A percentile compares a stretch with the other conserved stretches of the same genome.
phyloP scores from a whole-genome alignment of 2,329 filamentous ascomycete genomes.

The Exophiala xenobiotica region DNA sequence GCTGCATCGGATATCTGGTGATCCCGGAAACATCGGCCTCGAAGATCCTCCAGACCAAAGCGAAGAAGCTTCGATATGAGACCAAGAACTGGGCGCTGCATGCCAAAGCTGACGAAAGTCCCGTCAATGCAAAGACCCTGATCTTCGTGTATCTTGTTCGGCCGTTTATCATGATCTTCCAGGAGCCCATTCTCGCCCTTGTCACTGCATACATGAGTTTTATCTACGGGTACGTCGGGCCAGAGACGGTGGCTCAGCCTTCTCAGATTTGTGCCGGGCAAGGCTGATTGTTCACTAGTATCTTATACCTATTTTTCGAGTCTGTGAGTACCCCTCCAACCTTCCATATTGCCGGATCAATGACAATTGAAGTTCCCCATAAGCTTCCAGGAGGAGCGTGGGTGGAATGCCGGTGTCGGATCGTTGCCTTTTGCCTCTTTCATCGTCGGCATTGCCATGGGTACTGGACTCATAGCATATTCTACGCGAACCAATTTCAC shows the following conservation, averaged over 20 bases:
- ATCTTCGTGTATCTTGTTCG: conserved; percentile 46
- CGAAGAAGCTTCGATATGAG: conserved; percentile 47
- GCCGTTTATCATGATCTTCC: conserved; percentile 47
- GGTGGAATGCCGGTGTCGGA: conserved; percentile 41
- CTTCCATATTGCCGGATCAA: background rate
- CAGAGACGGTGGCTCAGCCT: background rate
- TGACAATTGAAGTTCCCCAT: conserved; percentile 35
- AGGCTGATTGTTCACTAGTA: conserved; percentile 19
- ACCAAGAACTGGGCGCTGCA: conserved; percentile 51
- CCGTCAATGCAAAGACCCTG: conserved; percentile 41
- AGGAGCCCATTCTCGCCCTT: conserved; percentile 50
- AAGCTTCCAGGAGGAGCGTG: conserved; percentile 40
- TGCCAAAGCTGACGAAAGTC: conserved; percentile 46
- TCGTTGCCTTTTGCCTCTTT: conserved; percentile 42
- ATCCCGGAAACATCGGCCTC: conserved; percentile 54
- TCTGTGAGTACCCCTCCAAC: conserved; percentile 15
- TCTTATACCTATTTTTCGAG: conserved; percentile 39
- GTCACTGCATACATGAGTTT: conserved; percentile 47
- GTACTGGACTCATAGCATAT: conserved; percentile 40
- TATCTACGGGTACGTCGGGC: conserved; percentile 33
- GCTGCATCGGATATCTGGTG: conserved; percentile 44
- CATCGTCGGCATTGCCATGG: conserved; percentile 33
- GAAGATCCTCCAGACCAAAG: conserved; percentile 50
- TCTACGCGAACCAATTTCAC: conserved; percentile 44
- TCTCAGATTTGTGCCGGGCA: background rate